Conservation (phyloP, 441 rosid genomes). For the Metrosideros polymorpha region DNA sequence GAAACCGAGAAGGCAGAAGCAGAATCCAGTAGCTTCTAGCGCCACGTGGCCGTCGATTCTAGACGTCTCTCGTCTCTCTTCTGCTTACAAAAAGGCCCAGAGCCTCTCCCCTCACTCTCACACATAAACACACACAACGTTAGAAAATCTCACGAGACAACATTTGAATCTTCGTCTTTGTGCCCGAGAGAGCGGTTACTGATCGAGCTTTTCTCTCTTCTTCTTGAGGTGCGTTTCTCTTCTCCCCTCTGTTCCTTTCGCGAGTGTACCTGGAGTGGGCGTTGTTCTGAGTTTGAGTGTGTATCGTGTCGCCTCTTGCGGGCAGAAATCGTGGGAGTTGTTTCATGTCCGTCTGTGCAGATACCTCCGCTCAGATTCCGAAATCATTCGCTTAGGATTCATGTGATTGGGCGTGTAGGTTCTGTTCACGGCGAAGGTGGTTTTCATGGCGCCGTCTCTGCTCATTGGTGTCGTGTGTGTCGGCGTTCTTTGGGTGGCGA, state of each 20-base stretch:
- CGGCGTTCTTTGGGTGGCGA: not conserved
- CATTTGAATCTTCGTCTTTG: not conserved
- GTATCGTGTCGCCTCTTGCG: not conserved
- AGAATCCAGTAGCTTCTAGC: constrained; percentile 21
- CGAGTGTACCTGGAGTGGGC: not conserved
- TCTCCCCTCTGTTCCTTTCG: not conserved
- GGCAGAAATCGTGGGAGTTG: not conserved
- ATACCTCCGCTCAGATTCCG: not conserved
- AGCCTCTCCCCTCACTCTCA: no score
- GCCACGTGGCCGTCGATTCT: constrained; percentile 3
- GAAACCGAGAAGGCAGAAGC: not conserved
- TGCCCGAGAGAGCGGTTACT: not conserved
- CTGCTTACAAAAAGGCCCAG: not conserved
- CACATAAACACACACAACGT: no score
- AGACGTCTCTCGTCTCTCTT: constrained; percentile 6
- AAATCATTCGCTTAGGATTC: not conserved
- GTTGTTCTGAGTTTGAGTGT: not conserved
- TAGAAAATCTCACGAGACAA: not conserved
- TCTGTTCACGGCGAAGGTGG: not conserved
- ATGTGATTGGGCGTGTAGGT: not conserved
- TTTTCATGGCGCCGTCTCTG: not conserved
- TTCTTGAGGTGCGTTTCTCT: not conserved
- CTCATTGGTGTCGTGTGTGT: not conserved
- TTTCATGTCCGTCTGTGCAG: not conserved
- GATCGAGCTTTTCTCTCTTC: not conserved